Base-by-base conservation (phyloP, 2,329 filamentous ascomycete genomes). In the Penicillium sp. region DNA sequence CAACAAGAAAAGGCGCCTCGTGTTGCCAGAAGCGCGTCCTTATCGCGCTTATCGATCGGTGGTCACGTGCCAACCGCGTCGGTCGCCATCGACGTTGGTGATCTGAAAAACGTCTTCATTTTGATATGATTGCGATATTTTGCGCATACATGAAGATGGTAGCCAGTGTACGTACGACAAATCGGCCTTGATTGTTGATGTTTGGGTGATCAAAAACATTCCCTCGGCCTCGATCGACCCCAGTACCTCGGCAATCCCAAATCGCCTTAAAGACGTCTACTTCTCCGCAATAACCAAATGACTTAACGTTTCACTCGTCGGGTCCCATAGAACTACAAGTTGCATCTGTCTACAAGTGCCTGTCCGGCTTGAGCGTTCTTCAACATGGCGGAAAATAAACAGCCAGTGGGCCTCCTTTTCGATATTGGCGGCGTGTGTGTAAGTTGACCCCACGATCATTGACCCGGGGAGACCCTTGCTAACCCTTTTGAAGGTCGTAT, bases 381-480 rank as follows among this genome's bases (percentile, higher is more conserved):
- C 35, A 42, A 30, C 25, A 79, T 79, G 75, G 53, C 74, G 8
- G 58, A 64, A 40, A 67, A 66, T 36, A 77, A 74, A 51, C 77
- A 62, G 49, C 88, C 89, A 27, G 88, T 88, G 62, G 89, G 89
- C 49, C 76, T 95, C 28, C 79, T 99, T 20, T 97, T 97, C 71
- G 94, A 99, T 73, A 94, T 99, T 62, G 94, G 94, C 35, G 94
- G 94, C 56, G 94, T 99, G 62, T 95, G 90, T 80, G 92, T 96
- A 87, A 79, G 90, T 46, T 39, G 41, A 30, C 31, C 18, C 31
- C 44, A 44, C 24, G 24, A 30, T 11, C 18, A 30, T 11, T 24
- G 14, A 20, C 42, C 36, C 24, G 5, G 20, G 20, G 24, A 10
- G 13, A 27, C 10, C 14, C 27, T 43, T 24, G 44, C 54, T 64